These are phyloP conservation scores for Fomitopsis pulvina DNA, from an alignment of 768 basidiomycete species.

Conservation along the genomic window DNA sequence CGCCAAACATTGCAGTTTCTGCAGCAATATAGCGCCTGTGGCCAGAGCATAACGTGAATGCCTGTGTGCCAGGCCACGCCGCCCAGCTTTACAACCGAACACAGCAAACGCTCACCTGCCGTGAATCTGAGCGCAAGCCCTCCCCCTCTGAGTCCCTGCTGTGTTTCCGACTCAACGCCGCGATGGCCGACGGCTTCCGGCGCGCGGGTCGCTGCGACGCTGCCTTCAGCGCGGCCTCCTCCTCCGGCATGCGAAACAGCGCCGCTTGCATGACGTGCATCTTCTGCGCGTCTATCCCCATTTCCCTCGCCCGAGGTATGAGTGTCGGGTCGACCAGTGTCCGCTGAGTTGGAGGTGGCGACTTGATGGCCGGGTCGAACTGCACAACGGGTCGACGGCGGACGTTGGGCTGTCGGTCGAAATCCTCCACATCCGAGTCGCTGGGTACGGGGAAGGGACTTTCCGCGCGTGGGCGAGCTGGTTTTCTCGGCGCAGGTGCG, in stretches of 20 bases:
- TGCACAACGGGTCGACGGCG: neutral
- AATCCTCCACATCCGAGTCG: constrained; percentile 1
- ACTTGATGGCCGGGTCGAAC: neutral
- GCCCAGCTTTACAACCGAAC: too few relatives aligned
- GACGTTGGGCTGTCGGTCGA: constrained; percentile 2
- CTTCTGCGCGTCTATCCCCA: constrained; percentile 79
- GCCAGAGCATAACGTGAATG: too few relatives aligned
- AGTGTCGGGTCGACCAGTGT: constrained; percentile 39
- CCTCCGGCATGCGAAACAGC: constrained; percentile 73
- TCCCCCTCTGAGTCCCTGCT: constrained; percentile 77
- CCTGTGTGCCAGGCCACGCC: too few relatives aligned
- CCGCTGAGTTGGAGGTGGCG: neutral
- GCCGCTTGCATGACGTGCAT: constrained; percentile 93
- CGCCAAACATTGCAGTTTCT: too few relatives aligned
- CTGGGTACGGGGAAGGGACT: constrained; percentile 2
- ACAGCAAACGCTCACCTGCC: constrained; percentile 52
- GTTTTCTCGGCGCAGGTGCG: neutral
- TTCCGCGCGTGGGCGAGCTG: neutral
- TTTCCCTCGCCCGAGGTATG: constrained; percentile 65
- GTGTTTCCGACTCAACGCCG: constrained; percentile 55
- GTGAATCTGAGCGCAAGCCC: constrained; percentile 47
- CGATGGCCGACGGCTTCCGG: constrained; percentile 29
- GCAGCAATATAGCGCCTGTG: too few relatives aligned
- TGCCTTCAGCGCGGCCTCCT: constrained; percentile 57
- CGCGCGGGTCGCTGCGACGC: constrained; percentile 33